Base-by-base conservation (phyloP, 192 early-diverging fungal genomes). In the Radiomyces spectabilis region DNA sequence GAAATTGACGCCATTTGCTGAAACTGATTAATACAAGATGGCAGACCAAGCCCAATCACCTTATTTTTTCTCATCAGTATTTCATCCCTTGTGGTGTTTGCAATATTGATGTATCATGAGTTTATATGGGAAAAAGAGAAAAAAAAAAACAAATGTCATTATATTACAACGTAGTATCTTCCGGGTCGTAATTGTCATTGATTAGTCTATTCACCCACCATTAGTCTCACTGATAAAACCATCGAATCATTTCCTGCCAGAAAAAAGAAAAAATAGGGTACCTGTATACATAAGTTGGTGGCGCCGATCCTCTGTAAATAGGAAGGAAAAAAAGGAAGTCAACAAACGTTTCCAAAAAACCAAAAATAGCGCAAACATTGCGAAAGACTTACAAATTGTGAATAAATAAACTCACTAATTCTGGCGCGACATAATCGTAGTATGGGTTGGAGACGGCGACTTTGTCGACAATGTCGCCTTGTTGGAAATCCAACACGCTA, bases 361-460 rank as follows among this genome's bases (percentile, higher is more conserved):
- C 13, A 25, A 4, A 5, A 42, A 33, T 29, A 55, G 40, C 38
- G 31, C 37, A 43, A 15, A 26, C 4, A 41, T 18, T 19, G n/a
- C 2, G 18, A 3, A 54, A 1, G 12, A 80, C 81, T 67, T 81
- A 87, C 84, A 81, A 73, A 62, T 94, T 88, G 46, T 91, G 92
- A 54, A 98, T 88, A 58, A 94, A 91, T 34, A 98, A 68, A 47
- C 82, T 85, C 26, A 98, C 83, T 45, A 94, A 77, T 46, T 93
- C 92, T 1, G 95, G 94, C 18, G 78, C 78, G 4, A 98, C 92
- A 69, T 91, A 98, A 69, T 96, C 94, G 59, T 88, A 95, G 51
- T 81, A 78, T 3, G 94, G 92, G 63, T 89, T 93, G n/a, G 81
- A 74, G 8, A 93, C 77, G 12, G 92, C 86, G 16, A 86, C 84